Base-by-base conservation (phyloP, 2,329 filamentous ascomycete species). In the Aspergillus tanneri region DNA sequence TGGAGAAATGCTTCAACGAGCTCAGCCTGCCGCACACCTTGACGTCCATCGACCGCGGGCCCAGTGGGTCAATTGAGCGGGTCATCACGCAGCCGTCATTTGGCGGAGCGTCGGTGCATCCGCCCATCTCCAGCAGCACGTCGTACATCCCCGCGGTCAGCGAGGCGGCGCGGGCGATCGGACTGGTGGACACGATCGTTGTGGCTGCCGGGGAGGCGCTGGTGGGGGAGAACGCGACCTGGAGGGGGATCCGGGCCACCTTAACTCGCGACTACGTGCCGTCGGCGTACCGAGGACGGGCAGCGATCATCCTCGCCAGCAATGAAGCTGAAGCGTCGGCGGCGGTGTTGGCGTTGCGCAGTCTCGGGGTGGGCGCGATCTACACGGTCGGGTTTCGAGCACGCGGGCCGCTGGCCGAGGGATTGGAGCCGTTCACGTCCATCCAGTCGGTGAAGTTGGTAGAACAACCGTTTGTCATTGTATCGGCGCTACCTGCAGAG, bases 21-120 rank as follows among this genome's bases (percentile, higher is more conserved):
- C 79, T 95, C 8, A 88, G 89, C n/a, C 73, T 95, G n/a, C 89
- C 89, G 9, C 88, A 95, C 61, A 83, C 87, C 39, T 88, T 93
- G 57, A 79, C 82, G 11, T 84, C 86, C 28, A 83, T 92, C 7
- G 88, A 92, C 65, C 78, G 86, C 45, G 82, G 84, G 3, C 77
- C 82, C 4, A 84, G 80, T 54, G 82, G 80, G 1, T 80, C 82
- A 12, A 80, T 93, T 52, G 87, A 91, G 63, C 74, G 82, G 0
- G 85, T 88, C 68, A 83, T 89, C 58, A 80, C 83, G 48, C 85
- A 89, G 61, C 81, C 81, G 43, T 81, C 83, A 45, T 95, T 95
- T 68, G 89, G 90, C 34, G 90, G 89, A 30, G 88, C 88, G 25
- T 91, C 88, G 61, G 77, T 95, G 52, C 87, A 87, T 60, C 88